These are phyloP conservation scores for Naganishia sp. DNA, from an alignment of 1,284 basidiomycete species.

Conservation along the genomic window DNA sequence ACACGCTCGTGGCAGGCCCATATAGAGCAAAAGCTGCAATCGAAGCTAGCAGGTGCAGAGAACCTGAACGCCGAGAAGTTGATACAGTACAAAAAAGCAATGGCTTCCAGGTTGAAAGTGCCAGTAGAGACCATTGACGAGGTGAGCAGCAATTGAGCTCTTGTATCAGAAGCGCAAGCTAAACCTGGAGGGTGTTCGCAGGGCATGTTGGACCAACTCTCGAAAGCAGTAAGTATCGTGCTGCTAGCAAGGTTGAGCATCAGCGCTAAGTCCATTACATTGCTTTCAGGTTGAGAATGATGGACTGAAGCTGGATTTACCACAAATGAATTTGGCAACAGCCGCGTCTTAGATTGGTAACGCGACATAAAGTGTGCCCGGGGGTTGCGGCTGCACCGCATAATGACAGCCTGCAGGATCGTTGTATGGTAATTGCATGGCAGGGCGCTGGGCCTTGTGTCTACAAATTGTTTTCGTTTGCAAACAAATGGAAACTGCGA, in stretches of 20 bases:
- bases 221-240: slow-evolving; percentile 25
- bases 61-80: slow-evolving; percentile 81
- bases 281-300: slow-evolving; percentile 18
- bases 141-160: slow-evolving; percentile 58
- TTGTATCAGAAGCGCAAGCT: too few relatives aligned
- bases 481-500: slow-evolving; percentile 86
- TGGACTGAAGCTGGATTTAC: slow-evolving; percentile 15
- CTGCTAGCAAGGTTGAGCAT: neutral
- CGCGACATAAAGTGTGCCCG: neutral
- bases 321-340: slow-evolving; percentile 10
- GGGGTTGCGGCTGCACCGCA: neutral
- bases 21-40: slow-evolving; percentile 71
- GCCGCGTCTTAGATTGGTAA: neutral
- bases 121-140: slow-evolving; percentile 84
- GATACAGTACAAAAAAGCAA: slow-evolving; percentile 85
- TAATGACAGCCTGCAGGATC: neutral
- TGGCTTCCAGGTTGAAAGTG: slow-evolving; percentile 84
- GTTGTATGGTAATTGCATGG: slow-evolving; percentile 7
- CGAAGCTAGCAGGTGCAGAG: slow-evolving; percentile 68
- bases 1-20: slow-evolving; percentile 78
- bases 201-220: slow-evolving; percentile 26
- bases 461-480: slow-evolving; percentile 60
- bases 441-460: slow-evolving; percentile 5
- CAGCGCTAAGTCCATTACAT: neutral
- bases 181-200: neutral